Percentiles rank a stretch among this genome's conserved stretches.
These are phyloP conservation scores for Ormosia emarginata DNA, from an alignment of 306 rosid species.

Conservation along the genomic window DNA sequence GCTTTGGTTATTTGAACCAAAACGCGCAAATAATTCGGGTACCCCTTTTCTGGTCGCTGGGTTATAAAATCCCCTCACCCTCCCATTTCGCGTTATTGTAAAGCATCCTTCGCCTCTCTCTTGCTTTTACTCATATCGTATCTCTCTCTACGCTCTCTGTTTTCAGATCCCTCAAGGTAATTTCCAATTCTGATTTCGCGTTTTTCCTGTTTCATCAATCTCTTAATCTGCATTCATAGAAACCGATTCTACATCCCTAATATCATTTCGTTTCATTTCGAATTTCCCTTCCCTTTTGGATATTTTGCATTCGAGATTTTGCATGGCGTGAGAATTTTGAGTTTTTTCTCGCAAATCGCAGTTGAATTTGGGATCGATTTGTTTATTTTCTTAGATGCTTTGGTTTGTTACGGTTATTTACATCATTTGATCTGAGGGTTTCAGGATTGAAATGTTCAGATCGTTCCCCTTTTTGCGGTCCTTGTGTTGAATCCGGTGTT, in stretches of 20 bases:
- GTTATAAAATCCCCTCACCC: slow-evolving; percentile 24
- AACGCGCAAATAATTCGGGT: slow-evolving; percentile 6
- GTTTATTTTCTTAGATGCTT: not conserved
- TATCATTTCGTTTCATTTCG: not conserved
- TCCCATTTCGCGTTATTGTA: slow-evolving; percentile 21
- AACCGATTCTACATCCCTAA: not conserved
- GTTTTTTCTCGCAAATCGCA: not conserved
- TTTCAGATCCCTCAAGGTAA: slow-evolving; percentile 58
- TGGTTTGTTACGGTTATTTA: not conserved
- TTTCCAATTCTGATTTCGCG: not conserved
- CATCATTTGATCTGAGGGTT: slow-evolving; percentile 34
- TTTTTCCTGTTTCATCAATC: not conserved
- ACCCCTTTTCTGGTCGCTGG: not conserved
- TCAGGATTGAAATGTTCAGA: slow-evolving; percentile 27
- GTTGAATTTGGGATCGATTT: not conserved
- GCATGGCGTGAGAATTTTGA: not conserved
- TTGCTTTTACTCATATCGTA: not conserved
- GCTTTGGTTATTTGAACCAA: not conserved
- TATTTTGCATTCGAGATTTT: not conserved
- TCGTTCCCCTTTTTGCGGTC: slow-evolving; percentile 21
- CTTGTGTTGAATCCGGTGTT: not conserved
- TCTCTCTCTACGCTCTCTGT: slow-evolving; percentile 2
- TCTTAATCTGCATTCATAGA: not conserved
- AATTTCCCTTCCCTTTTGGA: not conserved
- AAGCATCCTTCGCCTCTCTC: slow-evolving; percentile 19